Percentiles rank a stretch among this genome's conserved stretches.
These are phyloP conservation scores for Xylona heveae DNA, from an alignment of 495 filamentous ascomycete genomes.

Conservation along the genomic window DNA sequence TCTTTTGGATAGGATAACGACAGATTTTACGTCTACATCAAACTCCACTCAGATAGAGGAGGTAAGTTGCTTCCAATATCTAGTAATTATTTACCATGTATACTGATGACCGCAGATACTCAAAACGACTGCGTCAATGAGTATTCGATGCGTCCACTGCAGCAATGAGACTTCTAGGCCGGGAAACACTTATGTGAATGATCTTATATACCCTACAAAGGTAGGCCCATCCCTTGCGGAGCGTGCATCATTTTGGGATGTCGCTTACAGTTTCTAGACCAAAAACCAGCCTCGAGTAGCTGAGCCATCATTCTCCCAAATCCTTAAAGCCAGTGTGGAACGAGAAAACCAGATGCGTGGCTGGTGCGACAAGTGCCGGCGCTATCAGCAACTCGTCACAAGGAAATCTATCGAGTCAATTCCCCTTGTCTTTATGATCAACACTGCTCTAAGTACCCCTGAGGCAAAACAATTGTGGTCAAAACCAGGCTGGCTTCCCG, in stretches of 20 bases:
- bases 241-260: neutral
- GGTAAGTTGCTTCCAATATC: slow-evolving; percentile 7
- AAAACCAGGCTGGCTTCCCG: slow-evolving; percentile 72
- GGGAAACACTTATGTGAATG: slow-evolving; percentile 51
- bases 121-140: slow-evolving; percentile 29
- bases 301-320: slow-evolving; percentile 49
- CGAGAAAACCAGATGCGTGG: slow-evolving; percentile 59
- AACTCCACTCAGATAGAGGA: slow-evolving; percentile 35
- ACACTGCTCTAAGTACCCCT: slow-evolving; percentile 47
- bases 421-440: slow-evolving; percentile 67
- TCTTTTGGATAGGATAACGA: slow-evolving; percentile 45
- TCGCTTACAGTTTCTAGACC: slow-evolving; percentile 9
- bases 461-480: slow-evolving; percentile 67
- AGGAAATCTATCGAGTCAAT: slow-evolving; percentile 59
- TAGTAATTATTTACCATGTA: too few relatives aligned
- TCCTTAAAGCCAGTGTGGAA: slow-evolving; percentile 73
- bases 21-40: slow-evolving; percentile 41
- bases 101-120: slow-evolving; percentile 16
- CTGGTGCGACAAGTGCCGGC: slow-evolving; percentile 74
- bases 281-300: slow-evolving; percentile 28
- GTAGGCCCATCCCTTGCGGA: slow-evolving; percentile 13
- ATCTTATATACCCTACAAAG: slow-evolving; percentile 58
- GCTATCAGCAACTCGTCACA: slow-evolving; percentile 64
- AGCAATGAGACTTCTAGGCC: slow-evolving; percentile 50
- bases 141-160: slow-evolving; percentile 66